Conservation (phyloP, 2,329 filamentous ascomycete genomes). For the Colletotrichum eleusines region DNA sequence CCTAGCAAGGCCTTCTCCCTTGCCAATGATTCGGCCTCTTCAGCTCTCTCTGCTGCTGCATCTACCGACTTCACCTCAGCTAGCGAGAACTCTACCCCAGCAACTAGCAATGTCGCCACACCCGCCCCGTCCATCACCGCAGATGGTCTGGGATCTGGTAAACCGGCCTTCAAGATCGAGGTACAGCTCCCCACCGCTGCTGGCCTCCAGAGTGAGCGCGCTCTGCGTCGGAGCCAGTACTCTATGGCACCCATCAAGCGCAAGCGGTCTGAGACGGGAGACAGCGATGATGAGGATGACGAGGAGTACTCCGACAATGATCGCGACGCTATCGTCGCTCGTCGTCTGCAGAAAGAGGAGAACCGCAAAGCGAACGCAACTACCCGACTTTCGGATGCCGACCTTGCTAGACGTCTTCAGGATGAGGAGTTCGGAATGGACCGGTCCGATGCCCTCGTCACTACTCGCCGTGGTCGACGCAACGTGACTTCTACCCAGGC, state of each 20-base stretch:
- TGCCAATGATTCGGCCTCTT: conserved; percentile 51
- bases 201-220: conserved; percentile 57
- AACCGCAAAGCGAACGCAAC: conserved; percentile 40
- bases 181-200: conserved; percentile 49
- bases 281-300: conserved; percentile 57
- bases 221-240: conserved; percentile 62
- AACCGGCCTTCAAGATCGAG: conserved; percentile 50
- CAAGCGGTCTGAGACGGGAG: conserved; percentile 59
- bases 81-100: conserved; percentile 57
- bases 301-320: conserved; percentile 46
- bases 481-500: background rate
- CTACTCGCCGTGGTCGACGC: conserved; percentile 7
- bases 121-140: conserved; percentile 49
- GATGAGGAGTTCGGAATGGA: conserved; percentile 48
- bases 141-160: conserved; percentile 42
- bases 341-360: conserved; percentile 52
- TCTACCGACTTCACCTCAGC: conserved; percentile 50
- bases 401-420: conserved; percentile 52
- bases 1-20: conserved; percentile 46
- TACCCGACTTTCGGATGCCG: conserved; percentile 45
- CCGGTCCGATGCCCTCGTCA: background rate
- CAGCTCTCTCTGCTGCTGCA: conserved; percentile 52
- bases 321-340: conserved; percentile 50
- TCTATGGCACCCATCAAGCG: conserved; percentile 57
- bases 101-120: conserved; percentile 57